Conservation (phyloP, 2,329 filamentous ascomycete genomes). For the Lojkania enalia region DNA sequence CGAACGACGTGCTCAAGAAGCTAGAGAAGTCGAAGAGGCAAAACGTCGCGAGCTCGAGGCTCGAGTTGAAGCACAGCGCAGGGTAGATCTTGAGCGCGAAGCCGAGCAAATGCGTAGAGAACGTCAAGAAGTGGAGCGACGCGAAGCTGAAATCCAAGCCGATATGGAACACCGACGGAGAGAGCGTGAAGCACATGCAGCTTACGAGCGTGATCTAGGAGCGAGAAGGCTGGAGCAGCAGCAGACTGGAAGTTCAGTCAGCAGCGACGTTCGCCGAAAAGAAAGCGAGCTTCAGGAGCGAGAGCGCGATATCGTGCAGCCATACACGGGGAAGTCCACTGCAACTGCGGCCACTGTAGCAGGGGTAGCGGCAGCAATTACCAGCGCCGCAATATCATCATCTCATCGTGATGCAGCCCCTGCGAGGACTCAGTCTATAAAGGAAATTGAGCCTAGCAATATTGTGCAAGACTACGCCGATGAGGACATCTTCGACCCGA, state of each 20-base stretch:
- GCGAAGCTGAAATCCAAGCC: conserved; percentile 16
- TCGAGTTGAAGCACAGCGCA: conserved; percentile 25
- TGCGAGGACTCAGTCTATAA: conserved; percentile 32
- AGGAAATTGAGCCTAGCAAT: conserved; percentile 42
- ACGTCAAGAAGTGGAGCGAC: conserved; percentile 34
- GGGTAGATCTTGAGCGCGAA: conserved; percentile 29
- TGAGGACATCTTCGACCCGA: conserved; percentile 52
- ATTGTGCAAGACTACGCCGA: conserved; percentile 43
- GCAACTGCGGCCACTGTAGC: conserved; percentile 42
- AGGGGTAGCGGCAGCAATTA: conserved; percentile 37
- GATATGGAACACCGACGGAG: conserved; percentile 20
- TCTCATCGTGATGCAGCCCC: conserved; percentile 16
- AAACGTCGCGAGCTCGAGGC: conserved; percentile 19
- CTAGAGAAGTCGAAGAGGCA: conserved; percentile 27
- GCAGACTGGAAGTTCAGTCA: conserved; percentile 33
- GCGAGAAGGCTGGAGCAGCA: conserved; percentile 30
- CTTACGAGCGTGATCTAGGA: conserved; percentile 26
- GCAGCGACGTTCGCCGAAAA: conserved; percentile 38
- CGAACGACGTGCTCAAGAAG: conserved; percentile 22
- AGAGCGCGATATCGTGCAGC: conserved; percentile 37
- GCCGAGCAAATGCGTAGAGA: conserved; percentile 36
- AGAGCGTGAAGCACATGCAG: conserved; percentile 30
- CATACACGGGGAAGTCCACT: conserved; percentile 43
- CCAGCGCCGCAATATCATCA: conserved; percentile 36
- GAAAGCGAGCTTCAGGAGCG: conserved; percentile 40